These are phyloP conservation scores for Jatropha multifida DNA, from an alignment of 441 rosid species.

Conservation along the genomic window DNA sequence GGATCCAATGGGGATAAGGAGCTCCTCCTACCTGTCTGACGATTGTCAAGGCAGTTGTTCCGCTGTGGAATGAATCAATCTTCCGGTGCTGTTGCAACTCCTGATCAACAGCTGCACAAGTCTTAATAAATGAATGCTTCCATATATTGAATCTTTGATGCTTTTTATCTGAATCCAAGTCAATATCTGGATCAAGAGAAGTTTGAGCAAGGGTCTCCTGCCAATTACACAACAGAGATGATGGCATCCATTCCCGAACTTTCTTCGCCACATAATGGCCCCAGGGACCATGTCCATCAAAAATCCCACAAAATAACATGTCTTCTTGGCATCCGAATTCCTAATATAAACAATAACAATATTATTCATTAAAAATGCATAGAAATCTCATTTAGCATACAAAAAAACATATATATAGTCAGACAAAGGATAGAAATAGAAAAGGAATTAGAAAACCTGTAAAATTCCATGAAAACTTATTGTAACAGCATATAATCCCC, in stretches of 20 bases:
- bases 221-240: constrained; percentile 69
- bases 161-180: constrained; percentile 54
- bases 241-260: constrained; percentile 76
- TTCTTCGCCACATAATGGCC: constrained; percentile 89
- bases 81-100: constrained; percentile 62
- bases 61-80: constrained; percentile 76
- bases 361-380: not conserved
- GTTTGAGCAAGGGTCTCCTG: constrained; percentile 67
- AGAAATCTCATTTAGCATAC: not conserved
- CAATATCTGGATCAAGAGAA: constrained; percentile 43
- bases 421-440: not conserved
- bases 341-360: constrained; percentile 31
- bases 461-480: not conserved
- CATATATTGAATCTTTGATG: constrained; percentile 58
- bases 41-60: constrained; percentile 77
- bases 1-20: not conserved
- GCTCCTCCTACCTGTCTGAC: constrained; percentile 69
- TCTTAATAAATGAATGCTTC: constrained; percentile 72
- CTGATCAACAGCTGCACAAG: constrained; percentile 71
- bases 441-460: not conserved
- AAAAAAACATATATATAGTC: not conserved
- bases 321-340: constrained; percentile 85
- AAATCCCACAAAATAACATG: constrained; percentile 88
- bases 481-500: no score
- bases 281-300: constrained; percentile 96